Percentiles rank a stretch among this genome's conserved stretches.
Evolutionary conservation across 768 basidiomycete genomes (phyloP).

Genomic region (Neoboletus magnificus): DNA sequence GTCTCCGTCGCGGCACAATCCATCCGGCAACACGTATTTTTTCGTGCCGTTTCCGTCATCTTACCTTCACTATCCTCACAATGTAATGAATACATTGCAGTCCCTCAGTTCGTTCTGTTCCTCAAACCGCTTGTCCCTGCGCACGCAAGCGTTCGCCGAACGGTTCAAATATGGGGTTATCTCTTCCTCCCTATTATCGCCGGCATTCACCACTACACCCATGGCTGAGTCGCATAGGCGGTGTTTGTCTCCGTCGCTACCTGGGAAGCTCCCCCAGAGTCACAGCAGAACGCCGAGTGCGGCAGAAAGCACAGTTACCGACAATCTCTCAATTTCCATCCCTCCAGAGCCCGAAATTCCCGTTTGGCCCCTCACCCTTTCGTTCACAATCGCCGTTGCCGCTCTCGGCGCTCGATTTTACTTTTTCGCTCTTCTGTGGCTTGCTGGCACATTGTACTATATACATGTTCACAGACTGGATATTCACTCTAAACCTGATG

Average conservation of each 20-base stretch:
- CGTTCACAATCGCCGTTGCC: slow-evolving; percentile 37
- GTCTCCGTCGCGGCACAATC: slow-evolving; percentile 11
- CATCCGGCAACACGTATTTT: slow-evolving; percentile 9
- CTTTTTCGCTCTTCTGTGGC: slow-evolving; percentile 36
- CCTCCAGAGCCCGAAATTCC: slow-evolving; percentile 34
- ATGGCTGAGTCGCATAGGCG: slow-evolving; percentile 30
- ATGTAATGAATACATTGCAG: slow-evolving; percentile 27
- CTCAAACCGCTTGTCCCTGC: slow-evolving; percentile 33
- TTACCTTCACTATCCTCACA: slow-evolving; percentile 8
- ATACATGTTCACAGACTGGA: slow-evolving; percentile 36
- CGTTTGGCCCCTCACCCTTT: slow-evolving; percentile 40
- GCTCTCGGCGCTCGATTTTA: slow-evolving; percentile 45
- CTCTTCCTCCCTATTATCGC: slow-evolving; percentile 71
- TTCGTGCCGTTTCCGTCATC: neutral
- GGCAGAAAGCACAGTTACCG: slow-evolving; percentile 25
- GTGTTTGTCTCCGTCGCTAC: slow-evolving; percentile 38
- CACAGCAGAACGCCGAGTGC: slow-evolving; percentile 45
- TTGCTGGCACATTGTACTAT: slow-evolving; percentile 39
- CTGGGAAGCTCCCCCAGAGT: slow-evolving; percentile 40
- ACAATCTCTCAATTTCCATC: slow-evolving; percentile 25
- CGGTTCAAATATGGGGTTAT: slow-evolving; percentile 84
- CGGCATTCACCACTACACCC: slow-evolving; percentile 46
- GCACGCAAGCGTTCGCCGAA: slow-evolving; percentile 58
- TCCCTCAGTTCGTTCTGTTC: slow-evolving; percentile 36
- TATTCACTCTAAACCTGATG: slow-evolving; percentile 39